Evolutionary conservation across 2,329 filamentous ascomycete genomes (phyloP).

Genomic region (Dryadomyces quercivorus): DNA sequence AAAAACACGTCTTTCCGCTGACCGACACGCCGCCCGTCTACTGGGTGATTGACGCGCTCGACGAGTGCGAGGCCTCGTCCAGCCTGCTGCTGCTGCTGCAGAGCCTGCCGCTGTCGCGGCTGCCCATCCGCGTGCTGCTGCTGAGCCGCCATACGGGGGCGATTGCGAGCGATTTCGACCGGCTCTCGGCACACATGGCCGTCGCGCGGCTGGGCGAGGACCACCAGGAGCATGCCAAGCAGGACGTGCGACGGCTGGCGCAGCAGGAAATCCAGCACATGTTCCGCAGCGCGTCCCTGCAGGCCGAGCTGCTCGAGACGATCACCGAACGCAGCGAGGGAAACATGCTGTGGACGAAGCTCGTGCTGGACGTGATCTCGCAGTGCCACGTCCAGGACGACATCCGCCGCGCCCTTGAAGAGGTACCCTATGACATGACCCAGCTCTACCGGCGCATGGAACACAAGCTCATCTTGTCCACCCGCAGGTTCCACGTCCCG

Average conservation of each 20-base stretch:
- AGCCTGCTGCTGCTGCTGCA: background rate
- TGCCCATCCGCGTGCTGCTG: background rate
- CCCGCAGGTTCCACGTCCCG: background rate
- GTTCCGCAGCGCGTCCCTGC: background rate
- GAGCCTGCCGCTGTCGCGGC: background rate
- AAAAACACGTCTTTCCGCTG: background rate
- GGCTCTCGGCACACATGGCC: no score
- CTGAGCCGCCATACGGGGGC: background rate
- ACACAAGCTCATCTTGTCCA: background rate
- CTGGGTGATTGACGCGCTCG: constrained; percentile 5
- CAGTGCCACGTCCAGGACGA: background rate
- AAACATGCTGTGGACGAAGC: constrained; percentile 1
- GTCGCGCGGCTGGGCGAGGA: no score
- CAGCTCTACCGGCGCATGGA: background rate
- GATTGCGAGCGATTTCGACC: no score
- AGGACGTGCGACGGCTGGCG: no score
- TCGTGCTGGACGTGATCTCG: background rate
- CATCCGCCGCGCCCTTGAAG: background rate
- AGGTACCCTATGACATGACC: background rate
- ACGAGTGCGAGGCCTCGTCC: background rate
- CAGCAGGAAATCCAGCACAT: background rate
- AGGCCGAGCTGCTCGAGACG: background rate
- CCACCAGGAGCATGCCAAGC: no score
- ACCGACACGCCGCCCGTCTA: background rate
- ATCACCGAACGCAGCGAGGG: background rate